A percentile compares a stretch with the other conserved stretches of the same genome.
Conservation (phyloP, 164 flowering plant species). For the Sedum album region DNA sequence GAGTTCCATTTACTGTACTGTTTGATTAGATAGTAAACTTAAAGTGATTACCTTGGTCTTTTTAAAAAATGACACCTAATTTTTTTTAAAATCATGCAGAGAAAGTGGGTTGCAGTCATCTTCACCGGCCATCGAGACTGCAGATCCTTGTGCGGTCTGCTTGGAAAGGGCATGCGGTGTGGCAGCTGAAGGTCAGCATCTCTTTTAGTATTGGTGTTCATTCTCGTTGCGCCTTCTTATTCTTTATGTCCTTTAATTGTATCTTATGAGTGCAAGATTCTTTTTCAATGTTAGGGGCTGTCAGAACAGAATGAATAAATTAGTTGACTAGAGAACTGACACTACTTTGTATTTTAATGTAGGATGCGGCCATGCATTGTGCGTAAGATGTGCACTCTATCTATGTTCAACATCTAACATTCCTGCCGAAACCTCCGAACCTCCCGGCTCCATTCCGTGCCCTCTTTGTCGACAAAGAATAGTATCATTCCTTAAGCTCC, state of each 20-base stretch:
- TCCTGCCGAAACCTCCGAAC: conserved; percentile 46
- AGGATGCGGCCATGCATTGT: conserved; percentile 89
- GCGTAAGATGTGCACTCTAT: conserved; percentile 82
- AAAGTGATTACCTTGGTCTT: too few relatives aligned
- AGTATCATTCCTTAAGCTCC: conserved; percentile 50
- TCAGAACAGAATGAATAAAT: not conserved
- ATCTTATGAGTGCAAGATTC: not conserved
- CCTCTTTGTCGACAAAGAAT: conserved; percentile 88
- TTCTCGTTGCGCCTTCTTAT: not conserved
- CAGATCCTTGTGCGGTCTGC: conserved; percentile 88
- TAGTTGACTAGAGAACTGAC: not conserved
- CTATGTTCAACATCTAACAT: conserved; percentile 78
- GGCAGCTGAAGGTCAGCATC: conserved; percentile 79
- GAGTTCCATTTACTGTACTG: not conserved
- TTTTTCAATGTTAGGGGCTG: not conserved
- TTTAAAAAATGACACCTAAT: not conserved
- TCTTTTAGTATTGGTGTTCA: not conserved
- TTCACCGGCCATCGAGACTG: conserved; percentile 48
- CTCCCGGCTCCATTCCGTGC: conserved; percentile 87
- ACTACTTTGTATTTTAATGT: conserved; percentile 13
- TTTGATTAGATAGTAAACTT: not conserved
- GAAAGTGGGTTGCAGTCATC: conserved; percentile 70
- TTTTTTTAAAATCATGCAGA: conserved; percentile 28
- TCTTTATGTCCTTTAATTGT: not conserved
- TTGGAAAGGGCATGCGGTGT: conserved; percentile 81